A percentile compares a stretch with the other conserved stretches of the same genome.
Evolutionary conservation across 441 rosid species (phyloP).

Genomic region (Eutrema salsugineum): DNA sequence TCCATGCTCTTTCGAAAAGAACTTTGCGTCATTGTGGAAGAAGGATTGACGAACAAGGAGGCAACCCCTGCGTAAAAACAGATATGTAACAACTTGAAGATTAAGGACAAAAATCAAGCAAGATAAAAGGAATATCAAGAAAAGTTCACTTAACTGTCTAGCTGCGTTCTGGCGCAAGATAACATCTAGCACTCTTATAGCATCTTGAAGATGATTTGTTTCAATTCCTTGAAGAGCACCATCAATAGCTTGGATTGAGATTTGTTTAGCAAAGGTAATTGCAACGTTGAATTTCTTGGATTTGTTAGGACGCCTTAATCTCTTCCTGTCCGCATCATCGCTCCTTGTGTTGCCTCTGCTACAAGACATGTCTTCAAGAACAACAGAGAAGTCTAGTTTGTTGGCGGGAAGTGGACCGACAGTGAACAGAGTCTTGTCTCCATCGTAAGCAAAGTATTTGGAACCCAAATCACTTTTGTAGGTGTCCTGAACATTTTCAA

Average conservation of each 20-base stretch:
- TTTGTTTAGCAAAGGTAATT: constrained; percentile 44
- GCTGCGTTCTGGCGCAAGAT: constrained; percentile 55
- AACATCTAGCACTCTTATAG: constrained; percentile 49
- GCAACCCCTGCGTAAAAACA: constrained; percentile 50
- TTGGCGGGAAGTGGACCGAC: constrained; percentile 42
- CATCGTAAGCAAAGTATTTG: constrained; percentile 57
- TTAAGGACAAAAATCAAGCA: background rate
- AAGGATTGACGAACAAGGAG: constrained; percentile 60
- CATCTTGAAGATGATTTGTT: constrained; percentile 43
- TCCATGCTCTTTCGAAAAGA: constrained; percentile 39
- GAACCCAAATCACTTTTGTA: constrained; percentile 37
- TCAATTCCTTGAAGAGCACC: constrained; percentile 51
- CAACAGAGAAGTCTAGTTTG: too few relatives aligned
- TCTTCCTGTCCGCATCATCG: constrained; percentile 18
- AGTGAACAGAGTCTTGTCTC: constrained; percentile 50
- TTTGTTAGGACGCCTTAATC: constrained; percentile 32
- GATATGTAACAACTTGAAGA: too few relatives aligned
- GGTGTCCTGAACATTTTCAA: constrained; percentile 44
- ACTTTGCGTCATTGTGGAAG: constrained; percentile 40
- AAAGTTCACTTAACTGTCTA: constrained; percentile 50
- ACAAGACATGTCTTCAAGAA: constrained; percentile 48
- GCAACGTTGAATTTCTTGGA: constrained; percentile 41
- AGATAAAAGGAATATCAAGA: too few relatives aligned
- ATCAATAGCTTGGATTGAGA: constrained; percentile 48
- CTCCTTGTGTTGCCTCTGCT: too few relatives aligned